A percentile compares a stretch with the other conserved stretches of the same genome.
Evolutionary conservation across 371 early-diverging fungal species (phyloP).

Genomic region (Mycotypha africana): DNA sequence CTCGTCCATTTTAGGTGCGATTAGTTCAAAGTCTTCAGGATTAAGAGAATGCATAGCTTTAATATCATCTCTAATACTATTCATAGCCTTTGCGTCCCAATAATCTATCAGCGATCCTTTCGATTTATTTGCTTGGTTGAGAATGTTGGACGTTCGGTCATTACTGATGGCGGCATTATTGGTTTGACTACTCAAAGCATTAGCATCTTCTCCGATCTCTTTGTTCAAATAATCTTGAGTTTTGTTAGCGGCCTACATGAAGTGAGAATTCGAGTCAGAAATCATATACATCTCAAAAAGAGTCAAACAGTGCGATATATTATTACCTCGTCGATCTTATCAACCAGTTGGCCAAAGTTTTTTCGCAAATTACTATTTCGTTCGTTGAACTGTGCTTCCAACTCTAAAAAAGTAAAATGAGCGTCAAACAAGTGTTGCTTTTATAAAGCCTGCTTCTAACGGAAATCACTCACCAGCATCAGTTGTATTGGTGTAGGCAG

Average conservation of each 20-base stretch:
- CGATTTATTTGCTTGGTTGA: not conserved
- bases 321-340: slow-evolving; percentile 12
- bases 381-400: slow-evolving; percentile 17
- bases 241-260: slow-evolving; percentile 4
- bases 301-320: too few species aligned
- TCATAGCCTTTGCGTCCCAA: slow-evolving; percentile 7
- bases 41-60: slow-evolving; percentile 14
- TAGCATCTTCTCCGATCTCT: too few species aligned
- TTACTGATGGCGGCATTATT: too few species aligned
- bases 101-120: not conserved
- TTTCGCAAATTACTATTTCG: slow-evolving; percentile 9
- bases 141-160: too few species aligned
- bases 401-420: not conserved
- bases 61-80: slow-evolving; percentile 11
- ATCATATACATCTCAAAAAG: too few species aligned
- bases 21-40: slow-evolving; percentile 9
- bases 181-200: too few species aligned
- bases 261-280: too few species aligned
- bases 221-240: slow-evolving; percentile 7
- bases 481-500: slow-evolving; percentile 1
- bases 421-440: not conserved
- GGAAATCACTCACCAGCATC: slow-evolving; percentile 12
- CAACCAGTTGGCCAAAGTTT: slow-evolving; percentile 1
- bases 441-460: too few species aligned
- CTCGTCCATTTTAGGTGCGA: slow-evolving; percentile 18